Percentiles rank a stretch among this genome's conserved stretches.
These are phyloP conservation scores for Citrullus colocynthis DNA, from an alignment of 306 rosid species.

Conservation along the genomic window DNA sequence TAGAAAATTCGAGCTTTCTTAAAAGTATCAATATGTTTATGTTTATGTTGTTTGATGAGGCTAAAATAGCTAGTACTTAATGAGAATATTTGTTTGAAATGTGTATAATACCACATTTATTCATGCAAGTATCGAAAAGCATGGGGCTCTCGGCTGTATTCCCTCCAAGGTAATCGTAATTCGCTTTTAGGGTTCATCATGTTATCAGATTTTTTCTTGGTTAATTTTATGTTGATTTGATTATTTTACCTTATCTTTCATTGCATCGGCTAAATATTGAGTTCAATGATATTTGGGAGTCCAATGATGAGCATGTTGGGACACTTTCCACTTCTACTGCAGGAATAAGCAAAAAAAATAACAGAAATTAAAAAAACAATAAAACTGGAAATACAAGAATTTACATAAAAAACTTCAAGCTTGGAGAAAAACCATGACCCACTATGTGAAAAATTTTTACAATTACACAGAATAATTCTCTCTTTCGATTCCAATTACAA, in stretches of 20 bases:
- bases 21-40: too few relatives aligned
- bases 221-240: neutral
- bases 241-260: neutral
- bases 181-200: neutral
- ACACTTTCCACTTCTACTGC: too few relatives aligned
- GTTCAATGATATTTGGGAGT: slow-evolving; percentile 58
- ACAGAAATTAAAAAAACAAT: too few relatives aligned
- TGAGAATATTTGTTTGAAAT: neutral
- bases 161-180: slow-evolving; percentile 61
- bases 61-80: neutral
- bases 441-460: too few relatives aligned
- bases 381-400: too few relatives aligned
- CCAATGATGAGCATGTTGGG: slow-evolving; percentile 56
- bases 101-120: neutral
- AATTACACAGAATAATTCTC: too few relatives aligned
- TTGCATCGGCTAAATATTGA: neutral
- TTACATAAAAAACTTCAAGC: too few relatives aligned
- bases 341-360: too few relatives aligned
- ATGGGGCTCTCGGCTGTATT: slow-evolving; percentile 86
- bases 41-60: too few relatives aligned
- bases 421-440: too few relatives aligned
- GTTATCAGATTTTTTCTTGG: neutral
- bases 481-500: too few relatives aligned
- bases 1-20: too few relatives aligned
- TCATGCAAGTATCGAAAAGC: slow-evolving; percentile 62